These are phyloP conservation scores for Dichotomopilus funicola DNA, from an alignment of 2,329 filamentous ascomycete species.

Conservation along the genomic window DNA sequence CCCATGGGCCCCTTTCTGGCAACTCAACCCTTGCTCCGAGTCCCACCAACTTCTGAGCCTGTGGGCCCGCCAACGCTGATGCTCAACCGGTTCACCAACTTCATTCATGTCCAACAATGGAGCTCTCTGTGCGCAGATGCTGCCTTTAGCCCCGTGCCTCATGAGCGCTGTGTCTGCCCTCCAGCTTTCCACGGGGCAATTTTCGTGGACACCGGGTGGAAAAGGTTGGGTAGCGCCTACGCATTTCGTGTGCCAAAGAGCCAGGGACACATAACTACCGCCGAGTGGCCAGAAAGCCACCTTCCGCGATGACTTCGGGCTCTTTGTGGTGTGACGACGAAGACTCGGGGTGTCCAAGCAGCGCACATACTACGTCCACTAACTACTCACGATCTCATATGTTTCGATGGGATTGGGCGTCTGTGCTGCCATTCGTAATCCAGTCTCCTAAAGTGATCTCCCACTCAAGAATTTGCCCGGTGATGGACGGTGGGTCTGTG, in stretches of 20 bases:
- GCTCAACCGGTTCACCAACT: not conserved
- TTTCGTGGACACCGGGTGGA: conserved; percentile 12
- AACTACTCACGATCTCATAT: no score
- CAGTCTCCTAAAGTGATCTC: not conserved
- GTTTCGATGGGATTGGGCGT: no score
- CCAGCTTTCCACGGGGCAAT: not conserved
- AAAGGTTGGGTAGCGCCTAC: not conserved
- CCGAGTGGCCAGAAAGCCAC: conserved; percentile 1
- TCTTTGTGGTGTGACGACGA: not conserved
- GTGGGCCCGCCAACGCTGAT: no score
- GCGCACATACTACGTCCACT: no score
- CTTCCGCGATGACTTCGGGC: not conserved
- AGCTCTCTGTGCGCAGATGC: conserved; percentile 6
- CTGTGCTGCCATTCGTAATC: not conserved
- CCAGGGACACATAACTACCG: not conserved
- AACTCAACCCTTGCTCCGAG: no score
- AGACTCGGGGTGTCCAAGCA: not conserved
- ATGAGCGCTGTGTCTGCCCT: not conserved
- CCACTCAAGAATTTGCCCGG: not conserved
- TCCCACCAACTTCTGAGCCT: no score
- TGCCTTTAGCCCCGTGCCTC: conserved; percentile 8
- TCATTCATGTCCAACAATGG: conserved; percentile 9
- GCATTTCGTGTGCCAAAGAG: conserved; percentile 6
- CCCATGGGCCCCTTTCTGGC: conserved; percentile 11
- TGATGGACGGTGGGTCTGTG: not conserved